These are phyloP conservation scores for Digitaria exilis DNA, from an alignment of 202 grass and related monocot species.

Conservation along the genomic window DNA sequence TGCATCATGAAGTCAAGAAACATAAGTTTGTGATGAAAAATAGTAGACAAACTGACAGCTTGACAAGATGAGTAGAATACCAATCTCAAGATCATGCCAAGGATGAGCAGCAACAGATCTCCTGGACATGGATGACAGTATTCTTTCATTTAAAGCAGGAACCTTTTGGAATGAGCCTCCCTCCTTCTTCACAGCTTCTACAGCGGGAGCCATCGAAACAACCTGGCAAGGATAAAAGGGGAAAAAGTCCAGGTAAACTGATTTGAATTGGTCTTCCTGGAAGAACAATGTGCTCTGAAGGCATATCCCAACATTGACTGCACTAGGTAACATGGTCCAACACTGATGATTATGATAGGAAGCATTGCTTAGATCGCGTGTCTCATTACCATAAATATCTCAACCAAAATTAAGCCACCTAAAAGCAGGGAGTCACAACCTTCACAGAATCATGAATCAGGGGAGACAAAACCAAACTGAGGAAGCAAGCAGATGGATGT, in stretches of 20 bases:
- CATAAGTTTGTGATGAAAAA: constrained; percentile 8
- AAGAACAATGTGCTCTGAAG: not conserved
- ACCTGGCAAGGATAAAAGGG: constrained; percentile 26
- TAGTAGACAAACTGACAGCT: not conserved
- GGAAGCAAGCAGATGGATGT: not conserved
- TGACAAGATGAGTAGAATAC: constrained; percentile 46
- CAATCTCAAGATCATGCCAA: constrained; percentile 97
- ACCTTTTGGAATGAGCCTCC: constrained; percentile 25
- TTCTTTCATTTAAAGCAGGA: constrained; percentile 83
- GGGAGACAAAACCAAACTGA: not conserved
- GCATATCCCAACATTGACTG: not conserved
- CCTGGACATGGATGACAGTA: constrained; percentile 72
- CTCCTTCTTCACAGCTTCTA: constrained; percentile 46
- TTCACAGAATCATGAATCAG: not conserved
- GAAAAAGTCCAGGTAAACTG: constrained; percentile 7
- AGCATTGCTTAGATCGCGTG: not conserved
- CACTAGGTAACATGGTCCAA: not conserved
- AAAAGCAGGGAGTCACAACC: not conserved
- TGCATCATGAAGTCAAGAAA: constrained; percentile 44
- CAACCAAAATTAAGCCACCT: not conserved
- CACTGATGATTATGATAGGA: not conserved
- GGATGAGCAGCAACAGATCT: constrained; percentile 86
- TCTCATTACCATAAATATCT: not conserved
- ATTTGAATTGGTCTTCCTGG: not conserved
- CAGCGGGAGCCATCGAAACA: constrained; percentile 50